Evolutionary conservation across 2,329 filamentous ascomycete genomes (phyloP).

Genomic region (Monosporascus sp.): DNA sequence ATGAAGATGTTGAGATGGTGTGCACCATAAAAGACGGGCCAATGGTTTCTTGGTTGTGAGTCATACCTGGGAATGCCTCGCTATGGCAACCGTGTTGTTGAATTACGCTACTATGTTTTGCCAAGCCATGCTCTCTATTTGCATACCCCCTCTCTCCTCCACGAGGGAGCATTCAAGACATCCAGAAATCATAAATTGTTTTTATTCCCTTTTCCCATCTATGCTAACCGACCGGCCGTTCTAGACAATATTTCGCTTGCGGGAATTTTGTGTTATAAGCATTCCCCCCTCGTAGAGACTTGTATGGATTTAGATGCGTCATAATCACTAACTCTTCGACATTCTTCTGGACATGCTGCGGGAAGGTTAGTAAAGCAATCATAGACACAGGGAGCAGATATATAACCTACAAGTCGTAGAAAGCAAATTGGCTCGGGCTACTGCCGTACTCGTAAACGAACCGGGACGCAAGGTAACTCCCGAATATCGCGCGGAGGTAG

Average conservation of each 20-base stretch:
- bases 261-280: too few relatives aligned
- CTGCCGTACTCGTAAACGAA: constrained; percentile 97
- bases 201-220: not conserved
- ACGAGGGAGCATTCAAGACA: not conserved
- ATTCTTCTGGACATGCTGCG: constrained; percentile 61
- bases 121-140: too few relatives aligned
- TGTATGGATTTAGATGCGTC: not conserved
- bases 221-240: not conserved
- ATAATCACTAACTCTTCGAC: constrained; percentile 37
- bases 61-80: too few relatives aligned
- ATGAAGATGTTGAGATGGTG: too few relatives aligned
- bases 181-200: not conserved
- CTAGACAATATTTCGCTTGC: not conserved
- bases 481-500: constrained; percentile 93
- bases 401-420: constrained; percentile 87
- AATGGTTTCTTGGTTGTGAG: too few relatives aligned
- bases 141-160: too few relatives aligned
- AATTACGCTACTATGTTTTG: too few relatives aligned
- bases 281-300: not conserved
- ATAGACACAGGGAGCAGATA: not conserved
- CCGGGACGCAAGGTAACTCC: constrained; percentile 86
- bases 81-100: too few relatives aligned
- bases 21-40: too few relatives aligned
- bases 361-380: constrained; percentile 23
- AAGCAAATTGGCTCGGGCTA: constrained; percentile 90